phyloP scores from a whole-genome alignment of 768 basidiomycete genomes.

The Termitomyces sp. region DNA sequence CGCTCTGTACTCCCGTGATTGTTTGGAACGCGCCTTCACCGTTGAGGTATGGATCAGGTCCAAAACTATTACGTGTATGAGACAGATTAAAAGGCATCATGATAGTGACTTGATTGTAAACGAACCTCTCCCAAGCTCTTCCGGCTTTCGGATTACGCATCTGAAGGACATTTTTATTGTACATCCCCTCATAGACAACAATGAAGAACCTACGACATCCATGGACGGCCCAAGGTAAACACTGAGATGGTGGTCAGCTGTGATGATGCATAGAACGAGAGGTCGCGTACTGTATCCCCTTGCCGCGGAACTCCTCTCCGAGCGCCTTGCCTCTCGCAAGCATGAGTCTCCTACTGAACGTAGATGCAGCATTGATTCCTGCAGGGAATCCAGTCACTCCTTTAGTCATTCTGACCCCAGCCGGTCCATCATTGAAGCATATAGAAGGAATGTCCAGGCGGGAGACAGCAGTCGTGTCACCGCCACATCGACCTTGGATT shows the following conservation, averaged over 20 bases:
- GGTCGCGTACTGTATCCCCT: conserved; percentile 46
- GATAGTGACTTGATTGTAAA: neutral
- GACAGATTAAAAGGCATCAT: neutral
- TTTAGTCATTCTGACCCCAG: conserved; percentile 36
- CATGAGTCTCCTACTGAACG: conserved; percentile 61
- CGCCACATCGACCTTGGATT: conserved; percentile 38
- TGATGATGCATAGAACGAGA: neutral
- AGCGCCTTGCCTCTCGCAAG: conserved; percentile 56
- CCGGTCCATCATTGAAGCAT: conserved; percentile 46
- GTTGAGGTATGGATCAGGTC: conserved; percentile 59
- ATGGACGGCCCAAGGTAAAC: conserved; percentile 48
- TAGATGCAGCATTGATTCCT: conserved; percentile 47
- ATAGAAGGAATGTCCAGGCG: conserved; percentile 39
- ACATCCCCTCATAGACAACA: neutral
- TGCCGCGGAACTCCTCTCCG: conserved; percentile 61
- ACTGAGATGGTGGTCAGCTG: conserved; percentile 15
- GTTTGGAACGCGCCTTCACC: conserved; percentile 60
- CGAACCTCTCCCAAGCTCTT: conserved; percentile 43
- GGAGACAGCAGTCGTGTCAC: conserved; percentile 36
- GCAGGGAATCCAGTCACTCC: conserved; percentile 52
- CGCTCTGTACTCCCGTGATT: conserved; percentile 51
- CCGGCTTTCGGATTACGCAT: conserved; percentile 50
- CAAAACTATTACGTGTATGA: conserved; percentile 28
- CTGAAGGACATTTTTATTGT: conserved; percentile 17
- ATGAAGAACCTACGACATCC: conserved; percentile 36